A percentile compares a stretch with the other conserved stretches of the same genome.
Evolutionary conservation across 2,329 filamentous ascomycete species (phyloP).

Genomic region (Talaromyces amestolkiae): DNA sequence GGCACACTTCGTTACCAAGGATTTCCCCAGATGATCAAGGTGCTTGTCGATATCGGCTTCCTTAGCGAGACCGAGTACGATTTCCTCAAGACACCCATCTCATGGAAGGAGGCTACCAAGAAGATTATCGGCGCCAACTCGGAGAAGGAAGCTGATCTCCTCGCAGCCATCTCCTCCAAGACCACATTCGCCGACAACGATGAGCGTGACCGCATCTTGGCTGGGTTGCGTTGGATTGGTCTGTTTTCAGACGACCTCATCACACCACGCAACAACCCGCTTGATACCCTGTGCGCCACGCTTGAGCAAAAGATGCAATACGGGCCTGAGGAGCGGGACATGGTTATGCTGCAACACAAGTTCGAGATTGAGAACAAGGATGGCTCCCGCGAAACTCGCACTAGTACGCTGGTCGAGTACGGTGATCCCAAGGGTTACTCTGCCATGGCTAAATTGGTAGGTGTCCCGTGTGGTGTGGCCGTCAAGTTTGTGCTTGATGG

Average conservation of each 20-base stretch:
- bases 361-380: constrained; percentile 47
- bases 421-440: constrained; percentile 22
- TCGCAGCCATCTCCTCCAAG: constrained; percentile 71
- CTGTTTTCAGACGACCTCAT: constrained; percentile 68
- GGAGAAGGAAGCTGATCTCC: constrained; percentile 65
- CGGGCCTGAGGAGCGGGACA: constrained; percentile 75
- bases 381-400: constrained; percentile 20
- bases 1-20: constrained; percentile 83
- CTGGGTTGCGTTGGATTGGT: constrained; percentile 69
- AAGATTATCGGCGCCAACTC: constrained; percentile 70
- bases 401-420: constrained; percentile 21
- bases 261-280: constrained; percentile 70
- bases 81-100: constrained; percentile 63
- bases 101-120: constrained; percentile 83
- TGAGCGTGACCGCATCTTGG: constrained; percentile 67
- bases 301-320: constrained; percentile 92
- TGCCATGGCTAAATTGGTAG: constrained; percentile 22
- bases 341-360: constrained; percentile 64
- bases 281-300: constrained; percentile 86
- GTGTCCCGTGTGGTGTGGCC: constrained; percentile 55
- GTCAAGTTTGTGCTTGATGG: constrained; percentile 76
- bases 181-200: constrained; percentile 67
- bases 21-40: constrained; percentile 86
- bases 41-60: constrained; percentile 87
- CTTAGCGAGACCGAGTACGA: constrained; percentile 67